phyloP scores from a whole-genome alignment of 257 asterid species.

The Capsicum pubescens region DNA sequence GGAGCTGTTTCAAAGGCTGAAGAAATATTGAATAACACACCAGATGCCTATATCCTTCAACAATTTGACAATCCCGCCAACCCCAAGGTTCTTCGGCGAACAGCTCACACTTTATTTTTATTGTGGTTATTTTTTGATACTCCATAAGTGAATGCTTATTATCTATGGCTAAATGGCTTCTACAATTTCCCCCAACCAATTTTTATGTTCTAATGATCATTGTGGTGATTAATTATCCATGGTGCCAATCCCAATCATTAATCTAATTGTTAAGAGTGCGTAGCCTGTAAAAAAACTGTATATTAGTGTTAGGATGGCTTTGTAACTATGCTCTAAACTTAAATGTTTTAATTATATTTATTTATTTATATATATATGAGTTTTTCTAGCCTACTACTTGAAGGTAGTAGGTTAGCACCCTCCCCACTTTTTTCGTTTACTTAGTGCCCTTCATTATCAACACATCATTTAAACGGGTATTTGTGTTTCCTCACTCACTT shows the following conservation, averaged over 20 bases:
- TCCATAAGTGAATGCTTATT: not conserved
- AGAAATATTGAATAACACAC: conserved; percentile 75
- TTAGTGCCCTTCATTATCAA: no score
- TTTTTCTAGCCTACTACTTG: no score
- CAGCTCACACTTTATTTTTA: not conserved
- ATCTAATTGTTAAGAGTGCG: not conserved
- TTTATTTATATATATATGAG: no score
- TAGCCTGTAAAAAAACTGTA: not conserved
- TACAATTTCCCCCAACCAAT: not conserved
- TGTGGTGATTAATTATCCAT: not conserved
- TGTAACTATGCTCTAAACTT: not conserved
- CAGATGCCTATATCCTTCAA: conserved; percentile 91
- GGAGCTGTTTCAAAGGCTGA: conserved; percentile 97
- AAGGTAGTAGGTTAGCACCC: no score
- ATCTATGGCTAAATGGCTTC: not conserved
- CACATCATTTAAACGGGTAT: no score
- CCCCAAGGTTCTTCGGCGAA: conserved; percentile 71
- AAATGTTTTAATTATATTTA: no score
- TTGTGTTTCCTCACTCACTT: no score
- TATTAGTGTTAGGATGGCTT: not conserved
- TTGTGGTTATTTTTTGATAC: not conserved
- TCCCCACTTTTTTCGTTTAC: no score
- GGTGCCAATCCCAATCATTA: not conserved
- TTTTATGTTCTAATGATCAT: not conserved
- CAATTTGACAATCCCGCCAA: conserved; percentile 98